Conservation (phyloP, 495 filamentous ascomycete species). For the Penicillium bovifimosum region DNA sequence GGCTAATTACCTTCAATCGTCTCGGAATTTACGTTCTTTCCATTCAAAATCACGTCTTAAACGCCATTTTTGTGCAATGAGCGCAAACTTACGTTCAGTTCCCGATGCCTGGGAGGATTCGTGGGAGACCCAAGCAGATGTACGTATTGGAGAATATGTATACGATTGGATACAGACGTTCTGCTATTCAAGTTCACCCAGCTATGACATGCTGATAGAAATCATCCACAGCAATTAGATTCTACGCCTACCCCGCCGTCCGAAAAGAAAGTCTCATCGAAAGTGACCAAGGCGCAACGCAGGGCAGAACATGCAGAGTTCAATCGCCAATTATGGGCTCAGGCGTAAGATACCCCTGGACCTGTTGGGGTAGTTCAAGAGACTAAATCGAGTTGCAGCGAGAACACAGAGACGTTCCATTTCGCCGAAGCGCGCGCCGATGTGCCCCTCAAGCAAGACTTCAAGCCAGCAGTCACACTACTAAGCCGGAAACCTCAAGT, state of each 20-base stretch:
- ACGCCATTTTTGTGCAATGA: constrained; percentile 38
- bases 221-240: constrained; percentile 32
- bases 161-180: neutral
- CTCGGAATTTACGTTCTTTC: neutral
- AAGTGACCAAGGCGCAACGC: constrained; percentile 68
- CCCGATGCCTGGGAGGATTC: constrained; percentile 90
- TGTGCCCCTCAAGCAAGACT: constrained; percentile 69
- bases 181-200: neutral
- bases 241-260: constrained; percentile 30
- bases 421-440: constrained; percentile 62
- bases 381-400: constrained; percentile 28
- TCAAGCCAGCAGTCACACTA: constrained; percentile 76
- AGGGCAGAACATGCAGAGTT: constrained; percentile 73
- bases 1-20: neutral
- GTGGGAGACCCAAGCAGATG: constrained; percentile 77
- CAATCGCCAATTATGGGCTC: constrained; percentile 81
- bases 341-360: constrained; percentile 56
- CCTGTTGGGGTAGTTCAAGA: neutral
- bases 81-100: constrained; percentile 41
- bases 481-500: constrained; percentile 73
- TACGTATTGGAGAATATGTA: constrained; percentile 27
- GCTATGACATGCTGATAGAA: constrained; percentile 9
- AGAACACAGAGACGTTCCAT: constrained; percentile 61
- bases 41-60: neutral
- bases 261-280: constrained; percentile 46